phyloP scores from a whole-genome alignment of 2,329 filamentous ascomycete genomes.

The Teratosphaeria gauchensis region DNA sequence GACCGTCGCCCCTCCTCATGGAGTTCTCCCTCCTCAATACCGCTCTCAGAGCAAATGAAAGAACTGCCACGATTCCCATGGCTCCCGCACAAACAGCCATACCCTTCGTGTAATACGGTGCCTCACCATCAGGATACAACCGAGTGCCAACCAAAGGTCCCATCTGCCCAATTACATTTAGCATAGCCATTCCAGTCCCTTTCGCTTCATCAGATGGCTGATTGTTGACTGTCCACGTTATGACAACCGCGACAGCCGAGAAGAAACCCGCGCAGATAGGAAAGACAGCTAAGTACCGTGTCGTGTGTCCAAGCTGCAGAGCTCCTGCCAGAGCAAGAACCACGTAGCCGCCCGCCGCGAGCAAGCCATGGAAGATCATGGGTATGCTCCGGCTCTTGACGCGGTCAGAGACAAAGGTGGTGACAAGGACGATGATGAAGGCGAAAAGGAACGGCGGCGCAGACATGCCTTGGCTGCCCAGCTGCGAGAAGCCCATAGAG shows the following conservation, averaged over 20 bases:
- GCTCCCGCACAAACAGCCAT: constrained; percentile 42
- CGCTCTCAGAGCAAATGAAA: constrained; percentile 35
- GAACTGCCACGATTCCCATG: constrained; percentile 38
- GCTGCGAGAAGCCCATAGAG: constrained; percentile 59
- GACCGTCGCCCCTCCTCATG: not conserved
- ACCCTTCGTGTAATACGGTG: constrained; percentile 40
- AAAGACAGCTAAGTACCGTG: constrained; percentile 66
- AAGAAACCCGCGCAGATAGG: constrained; percentile 76
- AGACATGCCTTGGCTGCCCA: constrained; percentile 65
- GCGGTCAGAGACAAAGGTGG: constrained; percentile 63
- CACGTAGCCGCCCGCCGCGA: constrained; percentile 48
- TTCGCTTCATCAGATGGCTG: constrained; percentile 59
- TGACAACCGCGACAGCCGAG: constrained; percentile 70
- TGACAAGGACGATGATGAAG: constrained; percentile 62
- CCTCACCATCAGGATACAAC: constrained; percentile 43
- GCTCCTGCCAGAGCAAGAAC: constrained; percentile 34
- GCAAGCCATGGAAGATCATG: constrained; percentile 58
- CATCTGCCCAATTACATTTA: constrained; percentile 74
- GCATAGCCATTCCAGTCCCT: constrained; percentile 65
- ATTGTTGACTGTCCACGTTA: constrained; percentile 86
- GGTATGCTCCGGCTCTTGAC: constrained; percentile 52
- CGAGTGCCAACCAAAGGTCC: constrained; percentile 54
- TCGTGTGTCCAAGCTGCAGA: constrained; percentile 18
- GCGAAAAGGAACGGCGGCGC: constrained; percentile 73
- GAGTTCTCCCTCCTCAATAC: constrained; percentile 29